These are phyloP conservation scores for Pharus latifolius DNA, from an alignment of 176 grass and related monocot species.

Conservation along the genomic window DNA sequence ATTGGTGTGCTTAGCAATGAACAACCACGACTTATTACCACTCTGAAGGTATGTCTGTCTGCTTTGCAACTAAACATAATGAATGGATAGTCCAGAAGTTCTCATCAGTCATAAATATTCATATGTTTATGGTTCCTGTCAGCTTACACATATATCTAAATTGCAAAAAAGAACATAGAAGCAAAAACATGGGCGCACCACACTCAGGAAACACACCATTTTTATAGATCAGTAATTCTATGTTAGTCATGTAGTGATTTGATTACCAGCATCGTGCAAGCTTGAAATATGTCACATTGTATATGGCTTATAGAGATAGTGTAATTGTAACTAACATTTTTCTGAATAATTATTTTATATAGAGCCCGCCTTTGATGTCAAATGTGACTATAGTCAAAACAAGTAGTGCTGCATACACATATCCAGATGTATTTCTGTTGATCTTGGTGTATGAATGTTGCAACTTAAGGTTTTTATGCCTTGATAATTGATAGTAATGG, in stretches of 20 bases:
- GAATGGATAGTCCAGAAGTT: neutral
- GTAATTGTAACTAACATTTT: neutral
- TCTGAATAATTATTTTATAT: neutral
- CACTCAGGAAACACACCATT: neutral
- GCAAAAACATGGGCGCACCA: neutral
- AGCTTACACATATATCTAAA: neutral
- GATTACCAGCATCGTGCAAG: neutral
- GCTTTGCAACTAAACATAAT: neutral
- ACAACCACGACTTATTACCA: constrained; percentile 77
- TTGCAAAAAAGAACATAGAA: neutral
- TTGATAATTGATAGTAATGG: no score
- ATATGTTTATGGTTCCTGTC: neutral
- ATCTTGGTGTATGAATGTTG: no score
- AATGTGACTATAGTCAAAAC: neutral
- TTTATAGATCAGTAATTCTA: neutral
- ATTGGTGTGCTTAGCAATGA: constrained; percentile 78
- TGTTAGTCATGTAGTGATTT: neutral
- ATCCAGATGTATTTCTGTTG: no score
- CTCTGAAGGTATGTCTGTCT: constrained; percentile 55
- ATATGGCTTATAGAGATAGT: neutral
- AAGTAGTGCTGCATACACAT: neutral
- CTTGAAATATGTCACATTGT: neutral
- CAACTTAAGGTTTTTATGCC: no score
- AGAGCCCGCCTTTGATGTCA: neutral
- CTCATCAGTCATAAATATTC: neutral